Conservation (phyloP, 768 basidiomycete genomes). For the Pisolithus orientalis region DNA sequence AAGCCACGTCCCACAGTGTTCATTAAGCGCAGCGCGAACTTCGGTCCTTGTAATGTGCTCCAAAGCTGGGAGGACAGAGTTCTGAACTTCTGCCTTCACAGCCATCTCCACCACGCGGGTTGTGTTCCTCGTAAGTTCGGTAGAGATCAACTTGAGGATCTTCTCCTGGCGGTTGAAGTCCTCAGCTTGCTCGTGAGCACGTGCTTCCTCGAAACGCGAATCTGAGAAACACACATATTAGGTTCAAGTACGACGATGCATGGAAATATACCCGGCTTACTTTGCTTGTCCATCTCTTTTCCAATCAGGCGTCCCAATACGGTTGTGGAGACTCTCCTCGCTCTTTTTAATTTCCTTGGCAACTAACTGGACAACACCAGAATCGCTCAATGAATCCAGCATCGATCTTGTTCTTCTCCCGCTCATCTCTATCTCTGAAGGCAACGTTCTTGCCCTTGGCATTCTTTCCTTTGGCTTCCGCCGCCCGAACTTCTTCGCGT, state of each 20-base stretch:
- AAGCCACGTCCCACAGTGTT: slow-evolving; percentile 72
- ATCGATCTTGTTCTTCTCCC: slow-evolving; percentile 27
- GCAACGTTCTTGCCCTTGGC: slow-evolving; percentile 52
- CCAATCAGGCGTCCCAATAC: slow-evolving; percentile 73
- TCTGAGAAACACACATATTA: slow-evolving; percentile 39
- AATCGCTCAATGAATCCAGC: slow-evolving; percentile 38
- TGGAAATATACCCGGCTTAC: slow-evolving; percentile 38
- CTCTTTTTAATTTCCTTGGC: slow-evolving; percentile 77
- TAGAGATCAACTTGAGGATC: slow-evolving; percentile 83
- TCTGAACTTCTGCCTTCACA: slow-evolving; percentile 79
- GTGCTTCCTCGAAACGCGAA: slow-evolving; percentile 77
- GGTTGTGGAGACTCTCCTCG: slow-evolving; percentile 71
- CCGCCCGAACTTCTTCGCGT: slow-evolving; percentile 49
- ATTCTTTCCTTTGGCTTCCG: slow-evolving; percentile 47
- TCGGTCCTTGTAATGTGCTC: slow-evolving; percentile 79
- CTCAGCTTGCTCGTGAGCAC: slow-evolving; percentile 69
- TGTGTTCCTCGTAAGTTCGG: slow-evolving; percentile 80
- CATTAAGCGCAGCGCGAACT: slow-evolving; percentile 70
- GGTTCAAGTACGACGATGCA: not conserved
- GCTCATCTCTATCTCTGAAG: slow-evolving; percentile 55
- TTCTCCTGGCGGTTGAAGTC: slow-evolving; percentile 85
- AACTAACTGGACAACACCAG: slow-evolving; percentile 51
- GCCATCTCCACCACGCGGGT: slow-evolving; percentile 87
- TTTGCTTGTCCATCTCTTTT: slow-evolving; percentile 88
- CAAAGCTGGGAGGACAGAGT: slow-evolving; percentile 74